Conservation (phyloP, 352 stramenopile genomes). For the Pseudoperonospora humuli region DNA sequence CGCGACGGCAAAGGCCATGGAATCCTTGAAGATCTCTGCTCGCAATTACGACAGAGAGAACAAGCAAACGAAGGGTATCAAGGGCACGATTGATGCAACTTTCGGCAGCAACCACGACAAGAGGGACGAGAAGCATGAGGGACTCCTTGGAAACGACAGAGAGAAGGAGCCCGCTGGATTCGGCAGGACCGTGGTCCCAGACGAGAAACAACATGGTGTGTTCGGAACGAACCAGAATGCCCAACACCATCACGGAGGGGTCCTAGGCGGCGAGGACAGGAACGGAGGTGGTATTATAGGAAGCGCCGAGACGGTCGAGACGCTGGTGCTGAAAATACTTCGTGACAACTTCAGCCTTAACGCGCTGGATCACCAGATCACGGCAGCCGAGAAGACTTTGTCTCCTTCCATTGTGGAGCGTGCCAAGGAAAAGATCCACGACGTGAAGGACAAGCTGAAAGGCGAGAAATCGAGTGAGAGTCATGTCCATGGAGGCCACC, state of each 20-base stretch:
- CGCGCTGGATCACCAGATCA: conserved; percentile 18
- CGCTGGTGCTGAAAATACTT: conserved; percentile 15
- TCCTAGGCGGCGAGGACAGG: conserved; percentile 9
- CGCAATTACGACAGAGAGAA: conserved; percentile 27
- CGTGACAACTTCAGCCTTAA: conserved; percentile 20
- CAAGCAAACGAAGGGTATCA: conserved; percentile 16
- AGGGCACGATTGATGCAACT: conserved; percentile 12
- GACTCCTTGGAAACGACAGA: background rate
- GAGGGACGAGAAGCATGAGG: conserved; percentile 5
- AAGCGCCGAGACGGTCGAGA: conserved; percentile 21
- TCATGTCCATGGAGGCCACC: background rate
- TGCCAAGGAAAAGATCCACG: conserved; percentile 23
- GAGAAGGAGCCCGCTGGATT: background rate
- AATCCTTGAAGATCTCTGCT: conserved; percentile 8
- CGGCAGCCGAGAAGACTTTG: conserved; percentile 14
- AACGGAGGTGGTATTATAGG: conserved; percentile 15
- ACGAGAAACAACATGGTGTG: conserved; percentile 1
- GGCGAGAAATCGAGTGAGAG: conserved; percentile 17
- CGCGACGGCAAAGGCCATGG: conserved; percentile 14
- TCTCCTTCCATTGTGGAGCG: conserved; percentile 22
- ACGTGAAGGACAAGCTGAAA: conserved; percentile 25
- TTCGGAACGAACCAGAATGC: background rate
- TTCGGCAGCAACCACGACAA: conserved; percentile 11
- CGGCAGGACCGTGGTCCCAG: background rate
- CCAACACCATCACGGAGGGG: background rate